Conservation (phyloP, 805 yeast genomes). For the Cyberlindnera petersonii region DNA sequence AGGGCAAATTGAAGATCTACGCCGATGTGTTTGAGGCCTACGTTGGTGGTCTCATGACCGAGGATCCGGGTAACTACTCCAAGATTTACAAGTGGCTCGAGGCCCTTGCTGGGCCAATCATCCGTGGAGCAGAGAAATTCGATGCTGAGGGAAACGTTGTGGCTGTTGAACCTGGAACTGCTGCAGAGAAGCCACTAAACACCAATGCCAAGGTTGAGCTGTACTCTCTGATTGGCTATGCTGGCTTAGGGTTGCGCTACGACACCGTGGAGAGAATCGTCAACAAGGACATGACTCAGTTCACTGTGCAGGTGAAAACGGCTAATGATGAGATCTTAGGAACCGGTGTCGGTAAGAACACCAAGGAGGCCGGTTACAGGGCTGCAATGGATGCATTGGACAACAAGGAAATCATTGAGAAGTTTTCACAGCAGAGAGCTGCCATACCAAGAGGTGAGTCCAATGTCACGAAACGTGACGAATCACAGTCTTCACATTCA, state of each 20-base stretch:
- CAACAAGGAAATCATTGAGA: conserved; percentile 56
- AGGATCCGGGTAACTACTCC: conserved; percentile 43
- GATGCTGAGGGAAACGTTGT: conserved; percentile 9
- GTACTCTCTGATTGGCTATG: conserved; percentile 77
- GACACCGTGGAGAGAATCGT: conserved; percentile 42
- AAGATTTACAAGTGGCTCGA: conserved; percentile 56
- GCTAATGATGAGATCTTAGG: conserved; percentile 64
- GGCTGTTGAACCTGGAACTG: neutral
- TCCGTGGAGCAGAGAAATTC: conserved; percentile 5
- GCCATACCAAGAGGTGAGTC: conserved; percentile 40
- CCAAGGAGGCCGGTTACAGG: conserved; percentile 72
- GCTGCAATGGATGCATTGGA: conserved; percentile 82
- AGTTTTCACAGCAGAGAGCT: conserved; percentile 57
- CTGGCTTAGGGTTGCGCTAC: conserved; percentile 52
- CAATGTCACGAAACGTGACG: too few relatives aligned
- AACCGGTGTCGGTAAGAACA: conserved; percentile 62
- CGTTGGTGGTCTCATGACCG: conserved; percentile 75
- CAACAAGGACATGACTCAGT: conserved; percentile 37
- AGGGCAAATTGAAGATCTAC: conserved; percentile 62
- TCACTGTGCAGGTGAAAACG: conserved; percentile 62
- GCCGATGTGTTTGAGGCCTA: conserved; percentile 96
- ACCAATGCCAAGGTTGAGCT: conserved; percentile 72
- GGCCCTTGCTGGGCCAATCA: conserved; percentile 45
- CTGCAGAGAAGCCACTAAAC: conserved; percentile 34
- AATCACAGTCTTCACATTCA: too few relatives aligned